Percentiles rank a stretch among this genome's conserved stretches.
Conservation (phyloP, 768 basidiomycete genomes). For the Psilocybe subaeruginosa region DNA sequence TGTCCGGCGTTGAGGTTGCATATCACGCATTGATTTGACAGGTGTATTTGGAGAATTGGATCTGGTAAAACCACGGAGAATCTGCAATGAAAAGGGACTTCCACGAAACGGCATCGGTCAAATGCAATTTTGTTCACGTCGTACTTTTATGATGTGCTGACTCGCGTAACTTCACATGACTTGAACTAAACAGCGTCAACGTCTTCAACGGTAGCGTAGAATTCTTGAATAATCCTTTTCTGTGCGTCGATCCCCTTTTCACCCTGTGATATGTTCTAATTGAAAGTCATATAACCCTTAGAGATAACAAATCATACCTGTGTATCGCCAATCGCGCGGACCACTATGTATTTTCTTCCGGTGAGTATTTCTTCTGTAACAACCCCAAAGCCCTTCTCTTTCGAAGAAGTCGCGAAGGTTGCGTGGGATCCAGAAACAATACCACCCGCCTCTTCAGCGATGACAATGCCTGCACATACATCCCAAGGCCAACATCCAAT, state of each 20-base stretch:
- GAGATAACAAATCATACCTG: constrained; percentile 29
- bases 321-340: constrained; percentile 69
- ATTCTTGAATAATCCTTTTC: constrained; percentile 79
- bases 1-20: neutral
- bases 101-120: too few relatives aligned
- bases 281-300: neutral
- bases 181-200: constrained; percentile 51
- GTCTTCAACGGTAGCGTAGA: constrained; percentile 83
- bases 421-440: constrained; percentile 73
- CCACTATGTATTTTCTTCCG: constrained; percentile 81
- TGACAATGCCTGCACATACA: constrained; percentile 89
- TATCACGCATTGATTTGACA: neutral
- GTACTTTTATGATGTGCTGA: too few relatives aligned
- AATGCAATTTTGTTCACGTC: too few relatives aligned
- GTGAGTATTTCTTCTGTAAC: constrained; percentile 71
- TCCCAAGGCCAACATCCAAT: constrained; percentile 88
- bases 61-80: too few relatives aligned
- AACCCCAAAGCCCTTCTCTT: constrained; percentile 51
- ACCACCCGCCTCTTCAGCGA: constrained; percentile 88
- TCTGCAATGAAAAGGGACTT: too few relatives aligned
- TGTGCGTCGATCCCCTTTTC: constrained; percentile 78
- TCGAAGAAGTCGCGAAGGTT: constrained; percentile 38
- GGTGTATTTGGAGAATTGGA: too few relatives aligned
- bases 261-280: constrained; percentile 26
- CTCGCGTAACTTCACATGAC: neutral